Evolutionary conservation across 495 filamentous ascomycete genomes (phyloP), one percentile per base, ranked within the genome.

Genomic region (Lasiosphaeria ovina): DNA sequence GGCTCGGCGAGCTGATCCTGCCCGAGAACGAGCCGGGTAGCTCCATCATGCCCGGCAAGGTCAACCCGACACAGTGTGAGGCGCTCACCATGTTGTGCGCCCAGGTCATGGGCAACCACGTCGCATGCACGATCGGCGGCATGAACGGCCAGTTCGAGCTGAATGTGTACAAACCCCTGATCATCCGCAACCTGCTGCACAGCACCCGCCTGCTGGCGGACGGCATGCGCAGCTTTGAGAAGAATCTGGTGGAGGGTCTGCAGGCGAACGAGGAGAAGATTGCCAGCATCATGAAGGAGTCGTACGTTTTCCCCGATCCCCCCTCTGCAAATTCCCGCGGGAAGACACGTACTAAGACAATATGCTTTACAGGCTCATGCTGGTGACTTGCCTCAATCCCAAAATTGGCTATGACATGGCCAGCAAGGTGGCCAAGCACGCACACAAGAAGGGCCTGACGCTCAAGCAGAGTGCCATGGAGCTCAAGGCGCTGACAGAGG

Each of bases 341-440:
- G 17, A 52, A 59, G 34, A 54, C 47, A 64, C 47, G 61, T 54
- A 48, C 54, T 64, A 17, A 64, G 47, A 12, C 24, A 32, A 35
- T 40, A 40, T 17, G 32, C 58, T 48, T 40, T 40, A 47, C 64
- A 96, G 92, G 74, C 82, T 98, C 69, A 98, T 98, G 94, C 82
- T 98, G 59, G 94, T 98, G 44, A 98, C 94, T 55, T 98, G 95
- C 81, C 80, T 98, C 64, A 98, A 98, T 82, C 93, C 93, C 59
- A 90, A 97, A 73, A 98, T 98, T 73, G 94, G 94, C 38, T 98
- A 98, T 78, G 94, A 98, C 72, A 94, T 92, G 89, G 94, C 94
- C 51, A 90, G 86, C 72, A 97, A 97, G 82, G 93, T 97, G 12
- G 94, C 94, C 65, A 98, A 98, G 89, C 94, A 98, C 72, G 94